phyloP scores from a whole-genome alignment of 768 basidiomycete genomes.

The Tricholomella constricta region DNA sequence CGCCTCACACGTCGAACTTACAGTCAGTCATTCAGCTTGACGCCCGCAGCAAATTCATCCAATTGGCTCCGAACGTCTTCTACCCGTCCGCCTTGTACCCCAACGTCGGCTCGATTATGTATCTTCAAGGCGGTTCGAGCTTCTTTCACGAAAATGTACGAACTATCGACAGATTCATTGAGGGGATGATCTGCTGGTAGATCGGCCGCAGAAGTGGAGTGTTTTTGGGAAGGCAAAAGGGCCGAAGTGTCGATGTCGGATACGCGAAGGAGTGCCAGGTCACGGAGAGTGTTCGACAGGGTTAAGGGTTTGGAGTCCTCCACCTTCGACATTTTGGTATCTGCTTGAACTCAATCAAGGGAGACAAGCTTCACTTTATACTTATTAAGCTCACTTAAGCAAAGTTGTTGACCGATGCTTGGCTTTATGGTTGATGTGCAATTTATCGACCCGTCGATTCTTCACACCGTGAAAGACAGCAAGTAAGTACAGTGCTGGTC shows the following conservation, averaged over 20 bases:
- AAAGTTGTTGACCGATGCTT: too few species aligned
- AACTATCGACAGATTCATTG: conserved; percentile 47
- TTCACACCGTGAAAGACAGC: too few species aligned
- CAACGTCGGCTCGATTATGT: conserved; percentile 52
- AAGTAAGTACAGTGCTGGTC: too few species aligned
- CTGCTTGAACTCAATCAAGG: background rate
- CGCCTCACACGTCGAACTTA: background rate
- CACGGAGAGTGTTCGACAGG: conserved; percentile 62
- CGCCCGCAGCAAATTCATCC: conserved; percentile 50
- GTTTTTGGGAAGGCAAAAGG: conserved; percentile 22
- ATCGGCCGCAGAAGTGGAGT: conserved; percentile 1
- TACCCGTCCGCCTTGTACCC: conserved; percentile 52
- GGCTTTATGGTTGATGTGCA: too few species aligned
- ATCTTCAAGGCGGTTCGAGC: conserved; percentile 59
- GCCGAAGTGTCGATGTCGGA: conserved; percentile 44
- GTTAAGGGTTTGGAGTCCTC: conserved; percentile 52
- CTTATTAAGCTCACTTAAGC: too few species aligned
- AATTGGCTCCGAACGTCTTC: conserved; percentile 57
- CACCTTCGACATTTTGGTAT: conserved; percentile 21
- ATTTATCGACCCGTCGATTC: too few species aligned
- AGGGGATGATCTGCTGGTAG: conserved; percentile 18
- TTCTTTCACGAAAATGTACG: conserved; percentile 60
- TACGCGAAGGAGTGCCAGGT: conserved; percentile 70
- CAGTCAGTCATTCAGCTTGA: conserved; percentile 16
- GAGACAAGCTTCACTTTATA: too few species aligned